Evolutionary conservation across 1,284 basidiomycete species (phyloP), one percentile per base, ranked within the genome.

Genomic region (Ceratobasidium papillatum): DNA sequence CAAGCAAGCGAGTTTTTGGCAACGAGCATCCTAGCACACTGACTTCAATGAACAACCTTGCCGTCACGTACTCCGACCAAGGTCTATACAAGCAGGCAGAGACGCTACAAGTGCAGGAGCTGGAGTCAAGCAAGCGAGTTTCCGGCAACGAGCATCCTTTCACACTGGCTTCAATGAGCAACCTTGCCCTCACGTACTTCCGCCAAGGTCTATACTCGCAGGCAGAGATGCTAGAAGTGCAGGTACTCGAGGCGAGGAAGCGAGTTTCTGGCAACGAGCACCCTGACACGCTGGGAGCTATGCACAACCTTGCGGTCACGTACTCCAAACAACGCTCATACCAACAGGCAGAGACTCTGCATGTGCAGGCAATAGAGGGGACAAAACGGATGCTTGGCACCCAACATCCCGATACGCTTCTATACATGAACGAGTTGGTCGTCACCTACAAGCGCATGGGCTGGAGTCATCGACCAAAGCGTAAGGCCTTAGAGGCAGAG

Each of bases 21-120:
- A 9, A 66, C 12, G 14, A 52, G 25, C 64, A 66, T 36, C 64
- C 64, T n/a, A n/a, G 30, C 64, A 66, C 64, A 12, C 41, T 66
- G 4, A 8, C 27, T 32, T 4, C 27, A 7, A 66, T 66, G 38
- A 34, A 27, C 19, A 52, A 49, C 27, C 64, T 66, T 30, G 64
- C 64, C 3, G 12, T 3, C n/a, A 66, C 45, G 9, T 34, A 47
- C 38, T 49, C 47, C 8, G 30, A 66, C 49, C 30, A 34, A 36
- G 64, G 45, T 47, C 36, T 8, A 49, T 22, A 36, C 25, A 32
- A 43, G 27, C 22, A 49, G 19, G 64, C 66, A 49, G 49, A 69
- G 66, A n/a, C 36, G 34, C 30, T 69, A 52, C 27, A 12, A 9
- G 34, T 30, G 27, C 38, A 74, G 38, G 12, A 51, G 7, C 2